phyloP scores from a whole-genome alignment of 768 basidiomycete genomes.

The Tricholoma sp. region DNA sequence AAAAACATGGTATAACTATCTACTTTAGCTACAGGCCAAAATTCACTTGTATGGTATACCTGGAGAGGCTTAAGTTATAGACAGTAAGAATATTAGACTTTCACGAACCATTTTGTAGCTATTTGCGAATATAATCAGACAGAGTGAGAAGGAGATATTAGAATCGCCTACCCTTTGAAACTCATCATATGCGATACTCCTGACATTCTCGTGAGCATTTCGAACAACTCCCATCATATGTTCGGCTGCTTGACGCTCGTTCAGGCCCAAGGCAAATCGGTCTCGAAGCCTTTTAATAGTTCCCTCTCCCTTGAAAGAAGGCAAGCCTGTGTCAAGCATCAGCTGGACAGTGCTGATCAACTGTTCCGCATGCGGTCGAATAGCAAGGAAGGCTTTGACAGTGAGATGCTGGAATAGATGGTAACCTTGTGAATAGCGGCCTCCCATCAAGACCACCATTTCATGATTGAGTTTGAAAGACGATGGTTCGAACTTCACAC shows the following conservation, averaged over 20 bases:
- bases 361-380: constrained; percentile 91
- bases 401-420: constrained; percentile 90
- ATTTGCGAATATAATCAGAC: not conserved
- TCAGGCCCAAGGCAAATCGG: constrained; percentile 77
- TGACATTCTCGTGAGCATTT: constrained; percentile 93
- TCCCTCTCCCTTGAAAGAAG: constrained; percentile 93
- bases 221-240: constrained; percentile 86
- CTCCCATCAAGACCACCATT: constrained; percentile 98
- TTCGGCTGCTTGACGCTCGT: constrained; percentile 89
- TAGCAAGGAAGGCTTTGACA: constrained; percentile 94
- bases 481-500: constrained; percentile 97
- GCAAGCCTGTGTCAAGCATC: constrained; percentile 93
- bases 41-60: constrained; percentile 42
- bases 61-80: constrained; percentile 10
- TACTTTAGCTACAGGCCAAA: not conserved
- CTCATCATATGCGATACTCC: constrained; percentile 93
- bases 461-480: constrained; percentile 99
- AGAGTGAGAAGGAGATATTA: not conserved
- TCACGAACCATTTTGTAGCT: constrained; percentile 37
- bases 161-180: constrained; percentile 73
- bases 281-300: constrained; percentile 87
- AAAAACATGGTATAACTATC: not conserved
- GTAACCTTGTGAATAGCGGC: constrained; percentile 90
- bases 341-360: constrained; percentile 83
- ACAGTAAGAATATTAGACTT: not conserved